Evolutionary conservation across 495 filamentous ascomycete species (phyloP).

Genomic region (Penicillium taxi): DNA sequence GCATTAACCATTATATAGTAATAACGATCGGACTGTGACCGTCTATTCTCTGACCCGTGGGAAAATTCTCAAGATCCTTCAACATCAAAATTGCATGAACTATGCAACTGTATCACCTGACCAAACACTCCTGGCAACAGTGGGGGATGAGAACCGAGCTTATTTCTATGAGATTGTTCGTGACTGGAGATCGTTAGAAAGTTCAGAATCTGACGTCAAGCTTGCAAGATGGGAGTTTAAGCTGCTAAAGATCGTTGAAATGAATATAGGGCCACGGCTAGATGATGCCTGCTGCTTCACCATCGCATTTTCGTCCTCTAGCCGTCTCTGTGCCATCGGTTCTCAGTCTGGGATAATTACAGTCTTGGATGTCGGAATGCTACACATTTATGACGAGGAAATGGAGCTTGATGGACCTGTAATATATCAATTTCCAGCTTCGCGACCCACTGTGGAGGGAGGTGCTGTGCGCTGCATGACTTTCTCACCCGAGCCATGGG

Average conservation of each 20-base stretch:
- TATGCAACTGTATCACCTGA: slow-evolving; percentile 88
- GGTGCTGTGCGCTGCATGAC: slow-evolving; percentile 87
- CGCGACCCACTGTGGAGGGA: slow-evolving; percentile 47
- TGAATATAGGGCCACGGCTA: slow-evolving; percentile 27
- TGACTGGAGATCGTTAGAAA: slow-evolving; percentile 33
- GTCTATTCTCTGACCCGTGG: slow-evolving; percentile 63
- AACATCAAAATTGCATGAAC: slow-evolving; percentile 77
- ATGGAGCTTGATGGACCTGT: slow-evolving; percentile 29
- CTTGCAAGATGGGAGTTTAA: slow-evolving; percentile 35
- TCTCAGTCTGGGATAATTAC: slow-evolving; percentile 66
- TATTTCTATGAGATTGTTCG: slow-evolving; percentile 63
- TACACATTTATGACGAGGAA: slow-evolving; percentile 30
- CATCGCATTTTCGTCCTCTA: slow-evolving; percentile 63
- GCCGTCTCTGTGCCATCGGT: slow-evolving; percentile 58
- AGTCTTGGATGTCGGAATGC: slow-evolving; percentile 51
- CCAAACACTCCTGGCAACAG: slow-evolving; percentile 67
- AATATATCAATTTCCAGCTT: slow-evolving; percentile 47
- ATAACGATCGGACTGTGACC: slow-evolving; percentile 83
- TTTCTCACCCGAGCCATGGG: slow-evolving; percentile 83
- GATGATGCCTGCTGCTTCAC: slow-evolving; percentile 54
- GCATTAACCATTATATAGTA: slow-evolving; percentile 34
- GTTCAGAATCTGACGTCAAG: slow-evolving; percentile 35
- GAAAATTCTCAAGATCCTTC: slow-evolving; percentile 55
- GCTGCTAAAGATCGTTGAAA: slow-evolving; percentile 26
- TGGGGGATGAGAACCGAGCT: slow-evolving; percentile 75